Conservation (phyloP, 2,329 filamentous ascomycete genomes). For the Grosmannia penicillata region DNA sequence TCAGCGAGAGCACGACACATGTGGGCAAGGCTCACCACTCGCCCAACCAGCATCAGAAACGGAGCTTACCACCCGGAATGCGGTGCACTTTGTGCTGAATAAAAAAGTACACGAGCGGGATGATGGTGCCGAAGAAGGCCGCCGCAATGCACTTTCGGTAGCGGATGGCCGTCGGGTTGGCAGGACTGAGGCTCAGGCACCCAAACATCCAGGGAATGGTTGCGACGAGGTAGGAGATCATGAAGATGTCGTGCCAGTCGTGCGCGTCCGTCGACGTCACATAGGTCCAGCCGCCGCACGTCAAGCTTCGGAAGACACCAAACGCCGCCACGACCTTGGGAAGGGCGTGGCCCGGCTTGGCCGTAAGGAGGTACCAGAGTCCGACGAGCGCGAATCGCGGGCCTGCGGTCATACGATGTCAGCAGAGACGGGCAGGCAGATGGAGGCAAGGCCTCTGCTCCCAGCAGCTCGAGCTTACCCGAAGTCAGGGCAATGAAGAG, state of each 20-base stretch:
- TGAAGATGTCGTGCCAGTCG: constrained; percentile 97
- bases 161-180: constrained; percentile 67
- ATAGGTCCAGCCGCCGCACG: constrained; percentile 96
- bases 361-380: constrained; percentile 82
- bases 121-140: constrained; percentile 78
- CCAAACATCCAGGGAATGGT: constrained; percentile 92
- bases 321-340: constrained; percentile 69
- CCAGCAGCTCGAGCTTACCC: constrained; percentile 30
- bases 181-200: constrained; percentile 75
- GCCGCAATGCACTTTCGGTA: constrained; percentile 76
- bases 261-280: constrained; percentile 97
- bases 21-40: not conserved
- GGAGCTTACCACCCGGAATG: constrained; percentile 70
- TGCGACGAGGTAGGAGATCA: constrained; percentile 93
- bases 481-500: constrained; percentile 95
- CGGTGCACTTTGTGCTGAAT: constrained; percentile 97
- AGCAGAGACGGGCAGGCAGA: not conserved
- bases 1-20: no score
- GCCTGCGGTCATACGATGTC: constrained; percentile 30
- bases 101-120: constrained; percentile 90
- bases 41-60: not conserved
- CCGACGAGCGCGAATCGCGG: constrained; percentile 83
- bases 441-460: constrained; percentile 1
- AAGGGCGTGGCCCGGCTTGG: constrained; percentile 56
- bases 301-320: constrained; percentile 77